A percentile compares a stretch with the other conserved stretches of the same genome.
Evolutionary conservation across 352 stramenopile species (phyloP).

Genomic region (Hyaloperonospora brassicae): DNA sequence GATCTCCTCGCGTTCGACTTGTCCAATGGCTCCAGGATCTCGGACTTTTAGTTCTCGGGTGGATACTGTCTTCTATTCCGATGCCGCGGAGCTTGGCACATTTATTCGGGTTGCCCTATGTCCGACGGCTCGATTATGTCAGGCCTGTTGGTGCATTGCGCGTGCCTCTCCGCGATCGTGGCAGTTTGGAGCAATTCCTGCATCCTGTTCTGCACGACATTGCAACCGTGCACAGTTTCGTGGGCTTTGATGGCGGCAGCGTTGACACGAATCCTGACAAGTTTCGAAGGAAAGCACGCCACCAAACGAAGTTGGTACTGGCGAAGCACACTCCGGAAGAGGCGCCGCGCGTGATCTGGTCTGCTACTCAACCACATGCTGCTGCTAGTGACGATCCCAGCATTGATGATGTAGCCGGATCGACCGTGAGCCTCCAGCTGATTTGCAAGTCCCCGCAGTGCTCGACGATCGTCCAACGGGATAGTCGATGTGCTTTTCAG

Average conservation of each 20-base stretch:
- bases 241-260: neutral
- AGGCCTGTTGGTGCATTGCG: slow-evolving; percentile 13
- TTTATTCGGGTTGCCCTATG: slow-evolving; percentile 5
- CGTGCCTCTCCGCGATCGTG: slow-evolving; percentile 17
- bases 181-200: slow-evolving; percentile 31
- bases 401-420: neutral
- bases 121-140: neutral
- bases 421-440: slow-evolving; percentile 10
- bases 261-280: slow-evolving; percentile 34
- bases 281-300: slow-evolving; percentile 51
- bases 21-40: slow-evolving; percentile 9
- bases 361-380: slow-evolving; percentile 29
- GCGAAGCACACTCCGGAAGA: slow-evolving; percentile 37
- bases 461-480: slow-evolving; percentile 24
- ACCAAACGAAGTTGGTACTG: slow-evolving; percentile 51
- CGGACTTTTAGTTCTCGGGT: slow-evolving; percentile 5
- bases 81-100: slow-evolving; percentile 8
- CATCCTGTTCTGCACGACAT: slow-evolving; percentile 12
- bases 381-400: neutral
- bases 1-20: slow-evolving; percentile 3
- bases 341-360: slow-evolving; percentile 43
- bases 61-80: slow-evolving; percentile 15
- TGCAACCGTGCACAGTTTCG: slow-evolving; percentile 2
- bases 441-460: slow-evolving; percentile 32
- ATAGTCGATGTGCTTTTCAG: slow-evolving; percentile 39